These are phyloP conservation scores for Arthrobotrys entomopaga DNA, from an alignment of 2,329 filamentous ascomycete genomes.

Conservation along the genomic window DNA sequence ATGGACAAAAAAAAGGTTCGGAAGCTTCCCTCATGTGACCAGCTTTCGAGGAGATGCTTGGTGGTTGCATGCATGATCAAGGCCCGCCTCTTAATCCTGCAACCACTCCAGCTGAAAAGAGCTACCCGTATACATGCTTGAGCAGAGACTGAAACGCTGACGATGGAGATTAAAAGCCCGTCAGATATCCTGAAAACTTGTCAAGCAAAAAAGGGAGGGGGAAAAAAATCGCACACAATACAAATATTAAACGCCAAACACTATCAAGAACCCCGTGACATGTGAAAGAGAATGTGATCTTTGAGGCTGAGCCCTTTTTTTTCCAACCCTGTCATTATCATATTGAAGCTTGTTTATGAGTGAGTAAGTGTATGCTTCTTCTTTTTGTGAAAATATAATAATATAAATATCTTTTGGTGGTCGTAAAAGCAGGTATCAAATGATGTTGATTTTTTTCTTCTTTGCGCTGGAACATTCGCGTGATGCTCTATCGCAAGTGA, in stretches of 20 bases:
- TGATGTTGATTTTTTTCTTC: conserved; percentile 1
- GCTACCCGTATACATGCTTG: neutral
- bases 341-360: neutral
- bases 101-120: neutral
- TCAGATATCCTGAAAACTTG: no score
- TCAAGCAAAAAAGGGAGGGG: no score
- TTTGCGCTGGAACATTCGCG: neutral
- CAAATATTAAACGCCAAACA: conserved; percentile 9
- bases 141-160: conserved; percentile 8
- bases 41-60: conserved; percentile 12
- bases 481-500: neutral
- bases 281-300: conserved; percentile 10
- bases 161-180: neutral
- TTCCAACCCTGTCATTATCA: neutral
- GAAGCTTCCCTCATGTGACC: conserved; percentile 17
- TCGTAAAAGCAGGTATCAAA: no score
- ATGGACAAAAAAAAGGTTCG: neutral
- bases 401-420: no score
- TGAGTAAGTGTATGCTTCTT: conserved; percentile 5
- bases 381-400: neutral
- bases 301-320: neutral
- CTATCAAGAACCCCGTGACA: conserved; percentile 6
- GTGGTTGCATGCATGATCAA: conserved; percentile 20
- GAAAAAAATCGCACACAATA: conserved; percentile 3
- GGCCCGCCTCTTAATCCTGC: conserved; percentile 16